Percentiles rank a stretch among this genome's conserved stretches.
phyloP scores from a whole-genome alignment of 371 early-diverging fungal genomes.

The Circinella minor region DNA sequence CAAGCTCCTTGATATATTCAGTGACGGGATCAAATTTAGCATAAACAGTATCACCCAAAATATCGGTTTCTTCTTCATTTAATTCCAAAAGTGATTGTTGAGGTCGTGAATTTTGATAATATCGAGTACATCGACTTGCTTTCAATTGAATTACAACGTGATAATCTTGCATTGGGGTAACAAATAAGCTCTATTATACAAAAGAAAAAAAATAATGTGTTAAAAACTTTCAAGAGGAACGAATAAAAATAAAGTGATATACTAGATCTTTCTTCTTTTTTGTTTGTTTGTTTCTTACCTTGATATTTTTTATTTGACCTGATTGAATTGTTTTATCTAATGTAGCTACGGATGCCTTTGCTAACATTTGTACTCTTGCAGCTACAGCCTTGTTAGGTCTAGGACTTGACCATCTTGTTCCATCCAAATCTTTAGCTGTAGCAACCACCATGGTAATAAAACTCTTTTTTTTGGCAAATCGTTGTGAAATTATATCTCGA shows the following conservation, averaged over 20 bases:
- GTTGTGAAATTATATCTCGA: constrained; percentile 53
- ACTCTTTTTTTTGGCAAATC: constrained; percentile 42
- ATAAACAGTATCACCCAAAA: constrained; percentile 44
- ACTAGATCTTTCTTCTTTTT: background rate
- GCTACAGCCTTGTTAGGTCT: constrained; percentile 61
- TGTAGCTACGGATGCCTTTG: constrained; percentile 62
- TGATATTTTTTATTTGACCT: constrained; percentile 30
- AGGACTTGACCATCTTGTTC: constrained; percentile 56
- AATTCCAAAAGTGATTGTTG: constrained; percentile 44
- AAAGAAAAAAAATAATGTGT: constrained; percentile 4
- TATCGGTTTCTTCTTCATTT: constrained; percentile 25
- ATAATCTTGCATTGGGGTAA: constrained; percentile 73
- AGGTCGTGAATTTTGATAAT: constrained; percentile 61
- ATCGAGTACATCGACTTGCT: constrained; percentile 59
- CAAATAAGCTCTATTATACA: constrained; percentile 57
- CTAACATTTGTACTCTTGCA: constrained; percentile 64
- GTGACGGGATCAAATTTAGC: constrained; percentile 71
- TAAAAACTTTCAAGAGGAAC: background rate
- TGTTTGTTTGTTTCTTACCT: constrained; percentile 26
- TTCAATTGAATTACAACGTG: constrained; percentile 69
- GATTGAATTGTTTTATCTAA: constrained; percentile 35
- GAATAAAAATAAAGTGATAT: background rate
- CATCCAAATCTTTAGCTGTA: constrained; percentile 64
- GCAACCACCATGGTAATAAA: constrained; percentile 67
- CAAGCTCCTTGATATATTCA: constrained; percentile 64